A percentile compares a stretch with the other conserved stretches of the same genome.
Conservation (phyloP, 768 basidiomycete genomes). For the Postia placenta region DNA sequence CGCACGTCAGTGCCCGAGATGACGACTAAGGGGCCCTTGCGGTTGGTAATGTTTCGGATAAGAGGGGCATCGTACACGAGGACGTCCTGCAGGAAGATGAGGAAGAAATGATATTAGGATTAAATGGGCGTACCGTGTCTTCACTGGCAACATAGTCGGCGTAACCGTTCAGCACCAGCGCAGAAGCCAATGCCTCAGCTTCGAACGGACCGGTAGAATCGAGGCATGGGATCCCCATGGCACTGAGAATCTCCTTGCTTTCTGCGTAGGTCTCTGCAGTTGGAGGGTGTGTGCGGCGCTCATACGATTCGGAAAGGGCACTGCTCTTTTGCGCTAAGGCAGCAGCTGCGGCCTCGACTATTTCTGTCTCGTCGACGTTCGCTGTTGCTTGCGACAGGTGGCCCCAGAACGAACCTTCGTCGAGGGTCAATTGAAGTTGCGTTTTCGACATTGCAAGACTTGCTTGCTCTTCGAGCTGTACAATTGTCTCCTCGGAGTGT, state of each 20-base stretch:
- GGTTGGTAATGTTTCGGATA: conserved; percentile 67
- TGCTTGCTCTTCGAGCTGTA: conserved; percentile 26
- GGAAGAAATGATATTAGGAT: conserved; percentile 1
- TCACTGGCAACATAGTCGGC: conserved; percentile 91
- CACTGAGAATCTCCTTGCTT: conserved; percentile 57
- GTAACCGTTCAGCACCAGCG: conserved; percentile 64
- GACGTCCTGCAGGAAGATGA: conserved; percentile 51
- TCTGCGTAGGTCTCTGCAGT: conserved; percentile 63
- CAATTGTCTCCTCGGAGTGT: not conserved
- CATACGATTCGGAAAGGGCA: conserved; percentile 57
- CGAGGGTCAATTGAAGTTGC: conserved; percentile 51
- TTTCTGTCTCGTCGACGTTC: conserved; percentile 17
- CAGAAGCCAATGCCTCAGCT: conserved; percentile 81
- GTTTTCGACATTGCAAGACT: conserved; percentile 54
- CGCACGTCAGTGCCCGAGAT: conserved; percentile 64
- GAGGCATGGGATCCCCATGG: conserved; percentile 82
- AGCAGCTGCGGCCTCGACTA: conserved; percentile 15
- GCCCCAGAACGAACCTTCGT: conserved; percentile 61
- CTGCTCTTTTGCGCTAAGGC: conserved; percentile 46
- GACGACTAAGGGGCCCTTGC: conserved; percentile 50
- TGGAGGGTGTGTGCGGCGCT: conserved; percentile 56
- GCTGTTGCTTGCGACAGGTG: conserved; percentile 23
- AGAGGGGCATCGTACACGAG: conserved; percentile 79
- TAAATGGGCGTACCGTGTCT: conserved; percentile 57
- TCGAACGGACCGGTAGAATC: conserved; percentile 66